Conservation (phyloP, 208 protist genomes). For the Phytomonas sp. region DNA sequence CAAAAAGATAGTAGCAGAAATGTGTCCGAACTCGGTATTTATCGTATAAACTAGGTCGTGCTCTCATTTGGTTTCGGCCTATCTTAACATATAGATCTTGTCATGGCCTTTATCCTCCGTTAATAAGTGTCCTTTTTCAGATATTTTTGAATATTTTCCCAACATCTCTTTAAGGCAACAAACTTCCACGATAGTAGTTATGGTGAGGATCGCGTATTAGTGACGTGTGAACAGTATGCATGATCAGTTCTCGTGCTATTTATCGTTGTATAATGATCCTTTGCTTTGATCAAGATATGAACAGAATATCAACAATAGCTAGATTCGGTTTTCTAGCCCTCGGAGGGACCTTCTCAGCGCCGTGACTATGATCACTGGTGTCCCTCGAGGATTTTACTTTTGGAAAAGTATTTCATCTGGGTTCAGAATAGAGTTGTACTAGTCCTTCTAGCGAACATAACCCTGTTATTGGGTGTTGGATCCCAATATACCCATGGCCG, state of each 20-base stretch:
- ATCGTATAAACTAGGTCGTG: constrained; percentile 71
- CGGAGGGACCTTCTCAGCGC: neutral
- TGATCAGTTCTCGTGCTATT: neutral
- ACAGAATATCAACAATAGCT: neutral
- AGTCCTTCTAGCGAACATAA: neutral
- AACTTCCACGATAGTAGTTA: neutral
- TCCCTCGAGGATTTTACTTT: neutral
- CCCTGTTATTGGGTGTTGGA: neutral
- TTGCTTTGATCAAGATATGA: neutral
- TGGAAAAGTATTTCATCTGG: neutral
- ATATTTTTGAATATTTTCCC: constrained; percentile 78
- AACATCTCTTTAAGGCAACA: constrained; percentile 11
- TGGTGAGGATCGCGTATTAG: neutral
- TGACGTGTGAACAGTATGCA: neutral
- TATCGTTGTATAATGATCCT: neutral
- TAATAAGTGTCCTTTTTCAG: constrained; percentile 59
- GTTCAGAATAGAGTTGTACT: neutral
- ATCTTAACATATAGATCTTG: constrained; percentile 57
- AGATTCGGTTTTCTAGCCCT: neutral
- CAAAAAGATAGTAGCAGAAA: constrained; percentile 9
- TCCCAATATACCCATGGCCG: neutral
- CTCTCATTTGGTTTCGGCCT: constrained; percentile 41
- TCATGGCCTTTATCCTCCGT: constrained; percentile 51
- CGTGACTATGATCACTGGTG: neutral
- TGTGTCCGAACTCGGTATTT: constrained; percentile 68